phyloP scores from a whole-genome alignment of 768 basidiomycete genomes.

The Rubroboletus pulcherrimus region DNA sequence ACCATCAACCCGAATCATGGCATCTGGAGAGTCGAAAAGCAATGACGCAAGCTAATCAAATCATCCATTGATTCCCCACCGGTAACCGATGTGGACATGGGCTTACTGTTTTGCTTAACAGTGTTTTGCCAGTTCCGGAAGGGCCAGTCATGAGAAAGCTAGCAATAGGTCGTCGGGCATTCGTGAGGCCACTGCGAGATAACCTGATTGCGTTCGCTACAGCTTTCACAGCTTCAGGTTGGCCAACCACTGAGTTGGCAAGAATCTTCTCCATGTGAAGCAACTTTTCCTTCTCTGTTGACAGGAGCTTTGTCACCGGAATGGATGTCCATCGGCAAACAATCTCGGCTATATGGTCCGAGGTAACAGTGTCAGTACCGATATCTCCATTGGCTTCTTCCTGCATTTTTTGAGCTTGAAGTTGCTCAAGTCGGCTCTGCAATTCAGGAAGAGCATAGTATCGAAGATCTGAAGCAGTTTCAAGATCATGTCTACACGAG shows the following conservation, averaged over 20 bases:
- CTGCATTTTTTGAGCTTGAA: constrained; percentile 71
- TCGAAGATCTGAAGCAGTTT: constrained; percentile 80
- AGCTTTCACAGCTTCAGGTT: constrained; percentile 86
- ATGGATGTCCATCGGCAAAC: constrained; percentile 92
- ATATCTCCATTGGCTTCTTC: constrained; percentile 57
- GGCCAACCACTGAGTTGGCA: constrained; percentile 76
- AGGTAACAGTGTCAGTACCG: constrained; percentile 68
- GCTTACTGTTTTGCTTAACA: constrained; percentile 83
- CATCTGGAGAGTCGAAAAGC: constrained; percentile 87
- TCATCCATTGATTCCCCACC: background rate
- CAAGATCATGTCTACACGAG: constrained; percentile 55
- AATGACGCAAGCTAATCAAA: constrained; percentile 70
- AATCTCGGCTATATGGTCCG: constrained; percentile 92
- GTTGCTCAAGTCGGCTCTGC: constrained; percentile 62
- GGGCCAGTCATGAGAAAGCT: constrained; percentile 93
- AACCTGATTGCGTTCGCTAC: constrained; percentile 93
- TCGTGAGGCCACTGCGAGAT: constrained; percentile 90
- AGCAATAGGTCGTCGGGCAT: constrained; percentile 83
- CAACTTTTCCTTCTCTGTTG: constrained; percentile 88
- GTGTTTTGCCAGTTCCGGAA: constrained; percentile 87
- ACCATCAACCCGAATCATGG: constrained; percentile 90
- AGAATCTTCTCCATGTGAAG: constrained; percentile 84
- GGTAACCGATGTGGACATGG: background rate
- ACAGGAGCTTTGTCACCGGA: constrained; percentile 81
- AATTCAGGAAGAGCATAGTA: constrained; percentile 93